Evolutionary conservation across 495 filamentous ascomycete genomes (phyloP).

Genomic region (Coniosporium apollinis): DNA sequence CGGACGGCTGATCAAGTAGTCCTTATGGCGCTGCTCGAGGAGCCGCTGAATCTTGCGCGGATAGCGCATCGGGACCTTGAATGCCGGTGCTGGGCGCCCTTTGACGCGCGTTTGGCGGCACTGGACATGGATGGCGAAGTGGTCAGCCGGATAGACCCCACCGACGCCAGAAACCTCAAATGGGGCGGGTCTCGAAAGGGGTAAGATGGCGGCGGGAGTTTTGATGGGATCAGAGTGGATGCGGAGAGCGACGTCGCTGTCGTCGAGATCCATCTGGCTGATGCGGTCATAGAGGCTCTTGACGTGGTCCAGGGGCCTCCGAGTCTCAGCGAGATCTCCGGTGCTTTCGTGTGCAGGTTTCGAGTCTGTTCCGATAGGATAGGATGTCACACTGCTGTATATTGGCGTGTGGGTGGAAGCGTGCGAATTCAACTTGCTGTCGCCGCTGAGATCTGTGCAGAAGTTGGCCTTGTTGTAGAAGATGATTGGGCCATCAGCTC

Average conservation of each 20-base stretch:
- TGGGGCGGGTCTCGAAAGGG: slow-evolving; percentile 8
- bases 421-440: too few species aligned
- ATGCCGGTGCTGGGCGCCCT: slow-evolving; percentile 1
- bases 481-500: slow-evolving; percentile 54
- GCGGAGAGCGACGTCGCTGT: slow-evolving; percentile 9
- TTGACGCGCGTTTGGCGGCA: slow-evolving; percentile 24
- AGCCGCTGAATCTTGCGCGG: too few species aligned
- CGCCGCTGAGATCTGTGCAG: slow-evolving; percentile 60
- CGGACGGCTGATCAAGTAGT: too few species aligned
- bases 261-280: slow-evolving; percentile 10
- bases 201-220: slow-evolving; percentile 1
- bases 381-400: slow-evolving; percentile 7
- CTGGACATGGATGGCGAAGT: slow-evolving; percentile 42
- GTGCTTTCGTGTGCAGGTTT: not conserved
- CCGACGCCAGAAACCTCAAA: slow-evolving; percentile 50
- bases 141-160: slow-evolving; percentile 47
- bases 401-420: too few species aligned
- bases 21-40: too few species aligned
- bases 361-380: slow-evolving; percentile 5
- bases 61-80: too few species aligned
- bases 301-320: slow-evolving; percentile 8
- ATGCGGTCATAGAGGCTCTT: slow-evolving; percentile 8
- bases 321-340: not conserved
- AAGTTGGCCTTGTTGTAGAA: slow-evolving; percentile 63
- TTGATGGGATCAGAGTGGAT: not conserved